Conservation (phyloP, 306 rosid genomes). For the Rosa lucieae region DNA sequence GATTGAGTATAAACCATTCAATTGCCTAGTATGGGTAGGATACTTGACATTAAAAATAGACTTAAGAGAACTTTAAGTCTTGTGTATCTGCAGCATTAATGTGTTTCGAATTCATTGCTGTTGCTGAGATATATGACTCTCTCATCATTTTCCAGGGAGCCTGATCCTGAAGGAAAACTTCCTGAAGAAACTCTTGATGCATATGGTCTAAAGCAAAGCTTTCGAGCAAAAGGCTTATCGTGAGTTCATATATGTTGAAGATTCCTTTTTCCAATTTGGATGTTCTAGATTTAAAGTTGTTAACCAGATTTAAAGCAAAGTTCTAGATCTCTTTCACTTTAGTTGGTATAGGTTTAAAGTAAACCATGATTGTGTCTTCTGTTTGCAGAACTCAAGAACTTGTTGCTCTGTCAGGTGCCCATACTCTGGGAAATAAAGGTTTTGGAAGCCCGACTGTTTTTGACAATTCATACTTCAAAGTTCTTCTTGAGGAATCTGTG, state of each 20-base stretch:
- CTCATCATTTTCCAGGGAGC: constrained; percentile 46
- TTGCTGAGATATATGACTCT: neutral
- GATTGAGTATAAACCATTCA: constrained; percentile 7
- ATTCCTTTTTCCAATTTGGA: neutral
- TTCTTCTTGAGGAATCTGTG: constrained; percentile 80
- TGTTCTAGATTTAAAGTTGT: neutral
- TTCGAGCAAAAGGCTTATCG: constrained; percentile 79
- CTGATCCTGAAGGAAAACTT: constrained; percentile 89
- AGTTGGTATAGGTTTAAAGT: constrained; percentile 7
- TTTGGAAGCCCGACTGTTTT: constrained; percentile 79
- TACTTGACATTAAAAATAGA: neutral
- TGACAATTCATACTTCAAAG: constrained; percentile 86
- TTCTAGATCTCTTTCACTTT: neutral
- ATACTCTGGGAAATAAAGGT: constrained; percentile 91
- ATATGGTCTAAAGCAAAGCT: constrained; percentile 70
- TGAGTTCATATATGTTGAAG: constrained; percentile 43
- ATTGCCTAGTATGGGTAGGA: neutral
- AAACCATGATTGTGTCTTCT: constrained; percentile 22
- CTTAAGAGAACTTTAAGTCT: neutral
- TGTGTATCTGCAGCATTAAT: constrained; percentile 11
- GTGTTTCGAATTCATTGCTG: neutral
- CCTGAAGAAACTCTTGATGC: constrained; percentile 83
- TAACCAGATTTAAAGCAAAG: neutral
- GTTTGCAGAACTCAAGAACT: constrained; percentile 78
- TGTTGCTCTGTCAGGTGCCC: constrained; percentile 95